Base-by-base conservation (phyloP, 495 filamentous ascomycete species). In the Lepraria neglecta region DNA sequence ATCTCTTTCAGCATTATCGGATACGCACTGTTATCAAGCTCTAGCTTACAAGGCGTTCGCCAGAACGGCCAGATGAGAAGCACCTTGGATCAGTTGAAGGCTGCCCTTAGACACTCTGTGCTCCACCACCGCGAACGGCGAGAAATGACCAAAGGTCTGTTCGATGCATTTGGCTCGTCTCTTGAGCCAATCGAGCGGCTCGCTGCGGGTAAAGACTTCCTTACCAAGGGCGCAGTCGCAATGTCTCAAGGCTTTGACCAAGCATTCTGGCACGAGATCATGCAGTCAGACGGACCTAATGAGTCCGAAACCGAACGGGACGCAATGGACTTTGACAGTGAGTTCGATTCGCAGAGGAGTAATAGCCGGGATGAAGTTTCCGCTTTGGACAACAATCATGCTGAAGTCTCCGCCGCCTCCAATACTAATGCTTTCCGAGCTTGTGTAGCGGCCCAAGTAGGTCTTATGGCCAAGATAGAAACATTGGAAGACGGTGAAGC, bases 301-400 rank as follows among this genome's bases (percentile, higher is more conserved):
- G 38, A 35, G 1, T 7, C 24, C 24, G 47, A 45, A 10, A 59
- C 67, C 30, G 71, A 74, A 14, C 72, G 74, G 40, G 86, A 92
- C 65, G 64, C 74, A 15, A 91, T 95, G 88, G 91, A 96, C 60
- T 68, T 95, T 27, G 91, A 96, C 64, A 83, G 87, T 56, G 81
- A 79, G 15, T 84, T 91, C 31, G 80, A 83, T 31, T 78, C 79
- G 3, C 78, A 84, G 51, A 67, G 69, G 51, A 84, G 79, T 63
- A 76, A 77, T 44, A 72, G 62, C 51, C 77, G 73, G 68, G 45
- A 64, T 21, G 67, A 68, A 3, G 64, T 69, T 17, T 73, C 69
- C 45, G 60, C 57, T 28, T 48, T 66, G 19, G 67, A 72, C 2
- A 66, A 82, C 35, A 74, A 78, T 21, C 71, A 84, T 58, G 68